These are phyloP conservation scores for Piedraia hortae DNA, from an alignment of 2,329 filamentous ascomycete species.

Conservation along the genomic window DNA sequence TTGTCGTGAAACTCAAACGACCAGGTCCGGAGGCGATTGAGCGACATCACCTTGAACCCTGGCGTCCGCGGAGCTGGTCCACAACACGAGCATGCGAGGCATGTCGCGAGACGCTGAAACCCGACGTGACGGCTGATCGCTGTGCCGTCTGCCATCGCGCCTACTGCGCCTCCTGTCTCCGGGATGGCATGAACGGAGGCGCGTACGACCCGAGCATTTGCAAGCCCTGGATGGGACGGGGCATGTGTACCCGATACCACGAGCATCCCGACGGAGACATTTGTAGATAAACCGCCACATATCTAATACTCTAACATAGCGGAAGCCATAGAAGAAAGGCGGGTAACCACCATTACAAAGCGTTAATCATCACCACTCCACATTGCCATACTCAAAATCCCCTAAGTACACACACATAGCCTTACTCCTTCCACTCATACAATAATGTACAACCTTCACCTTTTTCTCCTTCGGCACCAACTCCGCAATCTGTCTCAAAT, in stretches of 20 bases:
- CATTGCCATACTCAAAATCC: constrained; percentile 70
- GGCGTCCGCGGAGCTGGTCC: constrained; percentile 13
- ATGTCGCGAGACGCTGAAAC: constrained; percentile 15
- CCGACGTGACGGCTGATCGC: constrained; percentile 12
- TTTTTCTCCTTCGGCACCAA: constrained; percentile 18
- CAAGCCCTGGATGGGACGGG: constrained; percentile 14
- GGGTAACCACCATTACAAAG: constrained; percentile 31
- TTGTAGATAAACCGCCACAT: constrained; percentile 5
- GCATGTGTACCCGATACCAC: constrained; percentile 13
- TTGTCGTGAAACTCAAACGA: constrained; percentile 20
- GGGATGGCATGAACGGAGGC: constrained; percentile 5
- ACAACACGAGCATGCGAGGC: constrained; percentile 13
- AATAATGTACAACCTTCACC: constrained; percentile 65
- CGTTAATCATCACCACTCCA: constrained; percentile 68
- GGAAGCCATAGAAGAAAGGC: not conserved
- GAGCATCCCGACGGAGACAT: constrained; percentile 11
- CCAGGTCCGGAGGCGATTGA: constrained; percentile 17
- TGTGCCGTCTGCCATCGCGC: constrained; percentile 17
- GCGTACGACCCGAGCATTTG: constrained; percentile 12
- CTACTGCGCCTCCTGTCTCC: constrained; percentile 17
- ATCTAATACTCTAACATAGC: not conserved
- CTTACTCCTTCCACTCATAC: constrained; percentile 72
- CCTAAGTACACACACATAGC: constrained; percentile 33
- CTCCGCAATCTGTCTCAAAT: constrained; percentile 47
- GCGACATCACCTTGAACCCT: constrained; percentile 17